These are phyloP conservation scores for Eutrema salsugineum DNA, from an alignment of 441 rosid species.

Conservation along the genomic window DNA sequence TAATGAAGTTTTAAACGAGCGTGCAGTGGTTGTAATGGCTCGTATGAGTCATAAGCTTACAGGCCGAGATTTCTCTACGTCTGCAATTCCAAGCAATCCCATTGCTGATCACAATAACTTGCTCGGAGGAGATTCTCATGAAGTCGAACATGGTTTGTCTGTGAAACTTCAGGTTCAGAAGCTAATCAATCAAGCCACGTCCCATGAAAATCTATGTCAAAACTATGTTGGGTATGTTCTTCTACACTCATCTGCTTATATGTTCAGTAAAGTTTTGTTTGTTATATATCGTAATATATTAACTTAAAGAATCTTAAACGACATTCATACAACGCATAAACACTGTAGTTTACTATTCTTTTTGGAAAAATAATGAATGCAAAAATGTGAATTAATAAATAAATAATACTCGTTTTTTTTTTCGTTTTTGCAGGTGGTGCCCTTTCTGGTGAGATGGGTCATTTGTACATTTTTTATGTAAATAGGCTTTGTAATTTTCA, in stretches of 20 bases:
- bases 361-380: not conserved
- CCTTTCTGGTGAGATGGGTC: slow-evolving; percentile 77
- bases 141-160: slow-evolving; percentile 90
- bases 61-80: slow-evolving; percentile 83
- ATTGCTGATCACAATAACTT: slow-evolving; percentile 66
- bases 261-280: not conserved
- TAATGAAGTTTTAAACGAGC: slow-evolving; percentile 93
- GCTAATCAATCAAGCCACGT: slow-evolving; percentile 81
- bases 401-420: not conserved
- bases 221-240: slow-evolving; percentile 91
- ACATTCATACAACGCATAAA: not conserved
- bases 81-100: slow-evolving; percentile 47
- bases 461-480: slow-evolving; percentile 21
- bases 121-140: slow-evolving; percentile 76
- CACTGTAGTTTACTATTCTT: not conserved
- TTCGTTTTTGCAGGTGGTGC: slow-evolving; percentile 69
- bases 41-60: slow-evolving; percentile 96
- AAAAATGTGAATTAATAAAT: not conserved
- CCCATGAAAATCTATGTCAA: slow-evolving; percentile 95
- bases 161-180: slow-evolving; percentile 97
- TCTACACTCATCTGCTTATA: not conserved
- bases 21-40: slow-evolving; percentile 94
- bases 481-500: slow-evolving; percentile 15
- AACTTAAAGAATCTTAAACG: too few relatives aligned
- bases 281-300: not conserved